A percentile compares a stretch with the other conserved stretches of the same genome.
Evolutionary conservation across 495 filamentous ascomycete species (phyloP).

Genomic region (Rhizodiscina lignyota): DNA sequence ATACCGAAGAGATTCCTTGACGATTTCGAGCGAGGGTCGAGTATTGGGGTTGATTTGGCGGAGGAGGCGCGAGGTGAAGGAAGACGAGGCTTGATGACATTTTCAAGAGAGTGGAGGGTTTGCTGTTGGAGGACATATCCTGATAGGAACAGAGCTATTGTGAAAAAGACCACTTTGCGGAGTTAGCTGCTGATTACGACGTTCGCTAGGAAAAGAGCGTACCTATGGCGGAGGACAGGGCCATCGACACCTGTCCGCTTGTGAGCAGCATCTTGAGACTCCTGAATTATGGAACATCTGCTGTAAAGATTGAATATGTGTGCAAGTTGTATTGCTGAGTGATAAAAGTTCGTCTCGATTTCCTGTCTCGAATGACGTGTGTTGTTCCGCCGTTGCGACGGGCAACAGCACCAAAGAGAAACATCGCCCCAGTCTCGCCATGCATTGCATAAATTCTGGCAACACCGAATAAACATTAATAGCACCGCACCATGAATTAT

Average conservation of each 20-base stretch:
- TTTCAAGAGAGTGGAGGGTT: slow-evolving; percentile 45
- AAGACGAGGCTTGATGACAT: slow-evolving; percentile 33
- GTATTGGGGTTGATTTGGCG: not conserved
- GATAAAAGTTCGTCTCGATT: no score
- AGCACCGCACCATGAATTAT: no score
- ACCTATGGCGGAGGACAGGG: slow-evolving; percentile 21
- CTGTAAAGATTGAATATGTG: no score
- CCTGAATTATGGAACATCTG: no score
- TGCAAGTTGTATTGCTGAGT: no score
- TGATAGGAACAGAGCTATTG: slow-evolving; percentile 47
- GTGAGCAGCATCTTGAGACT: slow-evolving; percentile 21
- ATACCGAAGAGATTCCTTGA: slow-evolving; percentile 2
- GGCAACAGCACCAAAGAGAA: no score
- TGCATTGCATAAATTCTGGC: no score
- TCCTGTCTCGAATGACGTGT: no score
- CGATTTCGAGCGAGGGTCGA: not conserved
- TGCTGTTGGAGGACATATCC: slow-evolving; percentile 57
- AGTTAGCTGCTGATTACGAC: slow-evolving; percentile 6
- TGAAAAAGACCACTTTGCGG: slow-evolving; percentile 34
- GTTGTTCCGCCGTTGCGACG: no score
- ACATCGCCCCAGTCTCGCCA: no score
- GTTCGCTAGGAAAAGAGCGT: no score
- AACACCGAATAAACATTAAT: no score
- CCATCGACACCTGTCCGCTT: slow-evolving; percentile 24
- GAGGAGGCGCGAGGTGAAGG: slow-evolving; percentile 15